Evolutionary conservation across 768 basidiomycete species (phyloP).

Genomic region (Lanmaoa pseudosensibilis): DNA sequence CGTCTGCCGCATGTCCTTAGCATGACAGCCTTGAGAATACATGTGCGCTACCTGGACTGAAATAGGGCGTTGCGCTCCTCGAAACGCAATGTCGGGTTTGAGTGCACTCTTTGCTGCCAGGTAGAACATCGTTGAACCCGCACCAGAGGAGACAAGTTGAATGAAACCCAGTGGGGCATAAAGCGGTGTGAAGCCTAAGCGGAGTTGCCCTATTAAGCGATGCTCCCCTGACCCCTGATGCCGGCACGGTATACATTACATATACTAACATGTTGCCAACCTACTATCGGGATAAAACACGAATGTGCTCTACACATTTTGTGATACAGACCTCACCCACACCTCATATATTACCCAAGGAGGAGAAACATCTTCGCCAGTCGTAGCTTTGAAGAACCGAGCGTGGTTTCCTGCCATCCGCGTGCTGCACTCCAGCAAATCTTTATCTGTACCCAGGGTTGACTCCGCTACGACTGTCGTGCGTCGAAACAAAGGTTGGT

Average conservation of each 20-base stretch:
- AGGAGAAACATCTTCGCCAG: constrained; percentile 26
- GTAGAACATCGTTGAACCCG: constrained; percentile 23
- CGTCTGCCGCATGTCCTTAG: constrained; percentile 50
- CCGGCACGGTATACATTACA: background rate
- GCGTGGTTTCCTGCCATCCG: constrained; percentile 18
- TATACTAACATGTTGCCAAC: no score
- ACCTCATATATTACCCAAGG: constrained; percentile 42
- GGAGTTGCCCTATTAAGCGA: constrained; percentile 18
- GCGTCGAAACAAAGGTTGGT: constrained; percentile 8
- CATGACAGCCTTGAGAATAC: constrained; percentile 24
- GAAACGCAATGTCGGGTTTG: constrained; percentile 15
- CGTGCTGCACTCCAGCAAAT: constrained; percentile 30
- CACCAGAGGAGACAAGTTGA: constrained; percentile 1
- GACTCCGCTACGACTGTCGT: background rate
- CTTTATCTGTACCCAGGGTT: background rate
- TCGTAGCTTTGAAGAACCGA: constrained; percentile 33
- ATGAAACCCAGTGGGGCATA: constrained; percentile 6
- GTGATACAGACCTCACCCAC: constrained; percentile 35
- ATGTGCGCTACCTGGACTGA: constrained; percentile 58
- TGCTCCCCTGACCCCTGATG: background rate
- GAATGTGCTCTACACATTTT: constrained; percentile 2
- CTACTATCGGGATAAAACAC: background rate
- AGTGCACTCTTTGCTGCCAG: constrained; percentile 17
- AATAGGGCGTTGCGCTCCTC: constrained; percentile 45
- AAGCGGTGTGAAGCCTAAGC: constrained; percentile 12